phyloP scores from a whole-genome alignment of 2,329 filamentous ascomycete species.

The Fusarium subtropicale region DNA sequence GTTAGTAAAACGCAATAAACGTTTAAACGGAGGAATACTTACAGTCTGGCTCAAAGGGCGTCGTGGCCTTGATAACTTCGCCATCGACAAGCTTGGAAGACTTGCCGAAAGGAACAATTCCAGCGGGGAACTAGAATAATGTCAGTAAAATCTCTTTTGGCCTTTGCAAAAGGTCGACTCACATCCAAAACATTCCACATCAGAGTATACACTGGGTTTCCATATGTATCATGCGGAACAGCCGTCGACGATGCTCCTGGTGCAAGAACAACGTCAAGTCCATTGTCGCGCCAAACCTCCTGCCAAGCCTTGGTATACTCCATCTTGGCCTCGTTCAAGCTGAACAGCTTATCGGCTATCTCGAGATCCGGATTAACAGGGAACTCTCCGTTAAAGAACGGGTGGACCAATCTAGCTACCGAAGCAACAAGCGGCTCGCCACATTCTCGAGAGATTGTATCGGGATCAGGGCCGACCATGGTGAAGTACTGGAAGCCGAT shows the following conservation, averaged over 20 bases:
- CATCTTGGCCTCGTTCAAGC: slow-evolving; percentile 7
- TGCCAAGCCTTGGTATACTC: slow-evolving; percentile 32
- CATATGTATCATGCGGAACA: slow-evolving; percentile 41
- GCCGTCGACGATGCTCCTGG: slow-evolving; percentile 34
- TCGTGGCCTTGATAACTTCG: slow-evolving; percentile 16
- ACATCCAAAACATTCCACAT: slow-evolving; percentile 45
- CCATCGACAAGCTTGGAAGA: slow-evolving; percentile 34
- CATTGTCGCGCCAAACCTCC: slow-evolving; percentile 27
- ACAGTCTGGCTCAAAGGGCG: slow-evolving; percentile 41
- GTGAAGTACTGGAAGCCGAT: slow-evolving; percentile 41
- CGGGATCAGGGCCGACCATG: slow-evolving; percentile 24
- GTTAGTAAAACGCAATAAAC: not conserved
- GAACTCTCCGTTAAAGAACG: slow-evolving; percentile 21
- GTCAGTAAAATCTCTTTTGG: not conserved
- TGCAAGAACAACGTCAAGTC: slow-evolving; percentile 35
- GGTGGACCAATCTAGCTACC: slow-evolving; percentile 34
- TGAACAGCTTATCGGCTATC: not conserved
- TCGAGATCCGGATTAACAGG: slow-evolving; percentile 29
- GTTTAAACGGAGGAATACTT: rapidly evolving
- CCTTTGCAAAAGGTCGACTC: not conserved
- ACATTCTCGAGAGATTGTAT: slow-evolving; percentile 26
- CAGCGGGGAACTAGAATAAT: slow-evolving; percentile 30
- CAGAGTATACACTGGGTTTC: slow-evolving; percentile 36
- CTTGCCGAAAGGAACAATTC: slow-evolving; percentile 36
- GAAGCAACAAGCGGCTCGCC: slow-evolving; percentile 39